A percentile compares a stretch with the other conserved stretches of the same genome.
Conservation (phyloP, 768 basidiomycete species). For the Hydnomerulius pinastri region DNA sequence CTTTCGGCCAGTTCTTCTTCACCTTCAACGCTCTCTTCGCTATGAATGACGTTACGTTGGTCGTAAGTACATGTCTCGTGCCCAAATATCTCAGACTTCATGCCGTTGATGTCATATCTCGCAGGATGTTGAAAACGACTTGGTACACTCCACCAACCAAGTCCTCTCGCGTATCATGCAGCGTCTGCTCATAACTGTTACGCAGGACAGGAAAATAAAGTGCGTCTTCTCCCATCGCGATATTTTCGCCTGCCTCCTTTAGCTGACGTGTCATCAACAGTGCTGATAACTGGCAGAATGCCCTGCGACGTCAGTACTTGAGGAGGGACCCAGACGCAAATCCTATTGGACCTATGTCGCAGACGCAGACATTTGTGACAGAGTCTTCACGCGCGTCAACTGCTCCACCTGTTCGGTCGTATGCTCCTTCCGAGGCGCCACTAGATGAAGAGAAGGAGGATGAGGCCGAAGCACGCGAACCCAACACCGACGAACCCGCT, state of each 20-base stretch:
- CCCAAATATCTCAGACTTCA: not conserved
- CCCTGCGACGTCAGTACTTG: conserved; percentile 74
- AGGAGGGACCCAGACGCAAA: conserved; percentile 71
- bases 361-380: conserved; percentile 20
- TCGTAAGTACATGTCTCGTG: conserved; percentile 42
- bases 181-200: conserved; percentile 68
- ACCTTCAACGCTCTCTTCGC: conserved; percentile 78
- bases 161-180: conserved; percentile 76
- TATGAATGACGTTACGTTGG: conserved; percentile 67
- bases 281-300: conserved; percentile 75
- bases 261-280: conserved; percentile 38
- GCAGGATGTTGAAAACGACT: conserved; percentile 81
- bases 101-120: conserved; percentile 13
- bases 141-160: conserved; percentile 56
- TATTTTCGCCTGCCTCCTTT: conserved; percentile 22
- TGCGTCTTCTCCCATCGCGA: conserved; percentile 40
- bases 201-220: conserved; percentile 81
- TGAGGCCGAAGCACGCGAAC: conserved; percentile 17
- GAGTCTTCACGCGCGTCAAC: conserved; percentile 34
- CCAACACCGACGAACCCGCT: not conserved
- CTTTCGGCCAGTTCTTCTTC: conserved; percentile 86
- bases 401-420: conserved; percentile 15
- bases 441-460: conserved; percentile 9
- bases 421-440: conserved; percentile 7
- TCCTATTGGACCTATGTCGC: conserved; percentile 60